Percentiles rank a stretch among this genome's conserved stretches.
These are phyloP conservation scores for Capronia americana DNA, from an alignment of 2,329 filamentous ascomycete species.

Conservation along the genomic window DNA sequence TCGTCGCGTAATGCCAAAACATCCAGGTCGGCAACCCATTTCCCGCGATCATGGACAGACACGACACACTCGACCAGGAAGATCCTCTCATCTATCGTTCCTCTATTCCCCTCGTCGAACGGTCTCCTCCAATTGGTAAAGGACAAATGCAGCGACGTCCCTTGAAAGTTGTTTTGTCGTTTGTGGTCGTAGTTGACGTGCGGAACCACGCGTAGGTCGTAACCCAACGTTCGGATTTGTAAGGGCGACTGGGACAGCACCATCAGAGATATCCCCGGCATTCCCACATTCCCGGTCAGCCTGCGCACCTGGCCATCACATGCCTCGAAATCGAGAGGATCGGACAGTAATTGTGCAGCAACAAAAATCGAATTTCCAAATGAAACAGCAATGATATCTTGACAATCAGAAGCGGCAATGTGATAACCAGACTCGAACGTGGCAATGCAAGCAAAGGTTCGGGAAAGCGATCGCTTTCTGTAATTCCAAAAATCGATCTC, in stretches of 20 bases:
- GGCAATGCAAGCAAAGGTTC: not conserved
- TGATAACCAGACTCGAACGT: not conserved
- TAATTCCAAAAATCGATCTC: not conserved
- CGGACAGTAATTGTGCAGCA: constrained; percentile 35
- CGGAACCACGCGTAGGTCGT: not conserved
- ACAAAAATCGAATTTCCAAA: constrained; percentile 42
- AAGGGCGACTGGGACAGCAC: constrained; percentile 24
- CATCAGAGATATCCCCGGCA: constrained; percentile 34
- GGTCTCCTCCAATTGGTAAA: constrained; percentile 30
- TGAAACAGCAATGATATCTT: constrained; percentile 39
- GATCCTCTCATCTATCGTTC: constrained; percentile 25
- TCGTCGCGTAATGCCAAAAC: constrained; percentile 5
- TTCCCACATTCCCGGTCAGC: constrained; percentile 40
- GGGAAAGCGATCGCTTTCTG: not conserved
- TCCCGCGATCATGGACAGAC: constrained; percentile 37
- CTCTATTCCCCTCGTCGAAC: constrained; percentile 3
- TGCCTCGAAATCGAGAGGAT: constrained; percentile 30
- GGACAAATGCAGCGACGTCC: constrained; percentile 33
- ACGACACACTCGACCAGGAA: constrained; percentile 35
- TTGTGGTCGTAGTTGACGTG: constrained; percentile 25
- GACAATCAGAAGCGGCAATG: constrained; percentile 20
- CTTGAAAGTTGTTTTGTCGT: constrained; percentile 29
- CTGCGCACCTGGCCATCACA: constrained; percentile 29
- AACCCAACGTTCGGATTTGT: not conserved
- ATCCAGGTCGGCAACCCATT: constrained; percentile 39